A percentile compares a stretch with the other conserved stretches of the same genome.
phyloP scores from a whole-genome alignment of 2,329 filamentous ascomycete species.

The Epichloe baconii region DNA sequence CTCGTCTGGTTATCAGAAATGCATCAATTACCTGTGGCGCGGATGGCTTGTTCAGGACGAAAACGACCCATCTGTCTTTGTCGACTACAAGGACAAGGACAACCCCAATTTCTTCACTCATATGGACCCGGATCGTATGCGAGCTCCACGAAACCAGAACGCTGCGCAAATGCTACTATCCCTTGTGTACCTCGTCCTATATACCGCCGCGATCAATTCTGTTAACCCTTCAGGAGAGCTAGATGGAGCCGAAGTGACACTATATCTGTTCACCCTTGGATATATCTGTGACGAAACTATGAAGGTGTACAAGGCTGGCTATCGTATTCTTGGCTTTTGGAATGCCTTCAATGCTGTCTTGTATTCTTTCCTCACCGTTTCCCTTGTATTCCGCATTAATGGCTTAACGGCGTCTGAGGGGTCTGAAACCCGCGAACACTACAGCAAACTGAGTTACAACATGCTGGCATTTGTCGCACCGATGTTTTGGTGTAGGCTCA shows the following conservation, averaged over 20 bases:
- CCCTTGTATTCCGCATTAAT: slow-evolving; percentile 65
- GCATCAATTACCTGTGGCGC: slow-evolving; percentile 81
- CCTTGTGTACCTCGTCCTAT: slow-evolving; percentile 69
- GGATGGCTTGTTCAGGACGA: slow-evolving; percentile 97
- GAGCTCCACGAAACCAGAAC: slow-evolving; percentile 87
- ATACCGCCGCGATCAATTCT: slow-evolving; percentile 85
- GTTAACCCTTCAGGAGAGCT: slow-evolving; percentile 77
- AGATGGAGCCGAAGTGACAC: slow-evolving; percentile 67
- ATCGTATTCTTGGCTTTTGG: slow-evolving; percentile 90
- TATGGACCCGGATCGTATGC: slow-evolving; percentile 88
- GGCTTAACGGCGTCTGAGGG: slow-evolving; percentile 52
- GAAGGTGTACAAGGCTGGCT: slow-evolving; percentile 91
- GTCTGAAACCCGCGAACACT: slow-evolving; percentile 34
- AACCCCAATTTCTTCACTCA: slow-evolving; percentile 68
- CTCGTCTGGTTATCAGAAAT: slow-evolving; percentile 90
- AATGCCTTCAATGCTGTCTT: slow-evolving; percentile 84
- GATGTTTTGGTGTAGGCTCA: slow-evolving; percentile 89
- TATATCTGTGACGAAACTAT: slow-evolving; percentile 78
- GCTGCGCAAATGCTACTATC: slow-evolving; percentile 75
- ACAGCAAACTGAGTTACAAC: slow-evolving; percentile 81
- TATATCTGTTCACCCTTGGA: slow-evolving; percentile 85
- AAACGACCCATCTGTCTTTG: slow-evolving; percentile 75
- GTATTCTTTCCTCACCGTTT: slow-evolving; percentile 66
- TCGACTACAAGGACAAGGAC: slow-evolving; percentile 74
- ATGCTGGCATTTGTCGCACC: slow-evolving; percentile 86